Evolutionary conservation across 768 basidiomycete species (phyloP), one percentile per base, ranked within the genome.

Genomic region (Macrolepiota albuminosa): DNA sequence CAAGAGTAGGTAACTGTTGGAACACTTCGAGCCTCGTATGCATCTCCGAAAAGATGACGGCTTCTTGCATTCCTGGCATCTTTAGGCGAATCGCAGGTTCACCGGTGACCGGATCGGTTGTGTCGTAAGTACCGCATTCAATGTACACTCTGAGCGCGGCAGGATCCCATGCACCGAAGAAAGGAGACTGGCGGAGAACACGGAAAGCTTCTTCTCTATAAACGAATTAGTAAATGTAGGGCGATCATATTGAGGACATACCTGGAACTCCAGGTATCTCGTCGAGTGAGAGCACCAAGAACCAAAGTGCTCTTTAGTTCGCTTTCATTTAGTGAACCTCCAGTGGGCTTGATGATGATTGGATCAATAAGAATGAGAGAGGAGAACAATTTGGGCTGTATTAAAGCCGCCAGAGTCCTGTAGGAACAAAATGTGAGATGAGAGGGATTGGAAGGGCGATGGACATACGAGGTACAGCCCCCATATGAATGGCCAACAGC

Each of bases 401-500:
- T 77, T 29, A 86, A 65, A 2, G 90, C 88, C 1, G 85, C 90
- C 40, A 85, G 81, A 21, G 82, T 69, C 24, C 37, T 57, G 24
- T 3, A 48, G 21, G 10, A 26, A 34, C 10, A 56, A 50, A 10
- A 40, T 31, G 26, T 49, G 24, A 53, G 51, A 40, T 43, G 36
- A 14, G 33, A 34, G 7, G 2, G 18, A 31, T 29, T 3, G 31
- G 53, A 24, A 33, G 33, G 60, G 13, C 56, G 10, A 29, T 10
- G 21, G 39, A 78, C 89, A 67, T 67, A 92, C 86, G 84, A 79
- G 2, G 85, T 84, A 67, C 86, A 87, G 2, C 90, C 94, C 26
- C 95, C 91, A 53, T 91, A 86, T 0, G 93, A 95, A 68, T 97
- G 95, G 0, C 93, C 94, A 4, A 93, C 74, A 5, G 77, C 84